A percentile compares a stretch with the other conserved stretches of the same genome.
Conservation (phyloP, 208 protist species). For the Leishmania mexicana region DNA sequence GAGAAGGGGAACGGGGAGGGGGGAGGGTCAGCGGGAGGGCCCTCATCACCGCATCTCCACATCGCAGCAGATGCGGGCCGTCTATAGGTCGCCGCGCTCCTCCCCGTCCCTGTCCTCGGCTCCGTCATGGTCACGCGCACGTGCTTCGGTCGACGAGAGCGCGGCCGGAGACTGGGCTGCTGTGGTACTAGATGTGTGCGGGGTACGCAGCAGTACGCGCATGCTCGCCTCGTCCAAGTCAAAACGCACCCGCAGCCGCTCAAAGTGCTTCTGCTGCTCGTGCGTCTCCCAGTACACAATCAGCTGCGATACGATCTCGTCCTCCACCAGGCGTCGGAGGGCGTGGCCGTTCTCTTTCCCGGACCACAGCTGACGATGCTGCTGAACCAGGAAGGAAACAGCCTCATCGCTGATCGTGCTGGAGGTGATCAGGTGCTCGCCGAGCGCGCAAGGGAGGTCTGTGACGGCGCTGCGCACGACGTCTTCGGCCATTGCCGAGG, state of each 20-base stretch:
- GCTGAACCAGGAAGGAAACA: constrained; percentile 58
- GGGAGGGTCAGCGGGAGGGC: neutral
- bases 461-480: constrained; percentile 54
- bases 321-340: constrained; percentile 55
- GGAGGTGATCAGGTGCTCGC: constrained; percentile 28
- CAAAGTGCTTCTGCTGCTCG: neutral
- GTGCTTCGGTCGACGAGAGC: constrained; percentile 1
- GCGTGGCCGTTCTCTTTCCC: constrained; percentile 75
- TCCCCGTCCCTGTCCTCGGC: neutral
- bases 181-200: neutral
- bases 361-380: constrained; percentile 47
- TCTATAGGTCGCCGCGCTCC: neutral
- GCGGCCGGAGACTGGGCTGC: neutral
- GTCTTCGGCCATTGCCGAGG: constrained; percentile 42
- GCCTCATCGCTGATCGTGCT: constrained; percentile 66
- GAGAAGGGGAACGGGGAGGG: neutral
- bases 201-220: constrained; percentile 21
- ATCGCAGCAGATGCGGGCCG: neutral
- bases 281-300: constrained; percentile 45
- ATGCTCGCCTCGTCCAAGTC: constrained; percentile 27
- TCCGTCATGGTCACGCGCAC: neutral
- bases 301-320: constrained; percentile 60
- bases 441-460: constrained; percentile 47
- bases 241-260: constrained; percentile 24
- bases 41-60: neutral